Evolutionary conservation across 768 basidiomycete species (phyloP).

Genomic region (Mycena chlorophos): DNA sequence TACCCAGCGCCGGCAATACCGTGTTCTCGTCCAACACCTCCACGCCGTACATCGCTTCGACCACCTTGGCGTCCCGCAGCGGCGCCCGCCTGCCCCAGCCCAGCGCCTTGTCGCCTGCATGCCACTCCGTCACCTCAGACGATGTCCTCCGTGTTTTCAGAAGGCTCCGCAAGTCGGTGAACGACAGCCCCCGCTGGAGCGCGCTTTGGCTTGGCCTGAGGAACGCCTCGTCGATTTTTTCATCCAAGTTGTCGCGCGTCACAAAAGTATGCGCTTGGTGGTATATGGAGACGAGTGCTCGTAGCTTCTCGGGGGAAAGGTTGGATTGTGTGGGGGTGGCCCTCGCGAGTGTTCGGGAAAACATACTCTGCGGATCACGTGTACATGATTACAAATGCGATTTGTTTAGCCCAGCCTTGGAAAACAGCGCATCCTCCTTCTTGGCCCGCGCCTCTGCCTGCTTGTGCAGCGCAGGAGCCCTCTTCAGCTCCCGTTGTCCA

Average conservation of each 20-base stretch:
- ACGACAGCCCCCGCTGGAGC: constrained; percentile 2
- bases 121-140: constrained; percentile 43
- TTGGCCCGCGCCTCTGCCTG: constrained; percentile 54
- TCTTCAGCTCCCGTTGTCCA: constrained; percentile 83
- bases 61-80: constrained; percentile 44
- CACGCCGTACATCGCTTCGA: constrained; percentile 56
- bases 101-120: constrained; percentile 13
- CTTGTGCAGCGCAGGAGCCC: constrained; percentile 61
- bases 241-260: constrained; percentile 65
- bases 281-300: constrained; percentile 75
- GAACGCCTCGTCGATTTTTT: constrained; percentile 68
- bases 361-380: neutral
- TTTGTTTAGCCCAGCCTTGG: constrained; percentile 57
- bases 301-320: constrained; percentile 62
- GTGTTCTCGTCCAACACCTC: constrained; percentile 27
- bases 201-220: constrained; percentile 20
- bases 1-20: constrained; percentile 47
- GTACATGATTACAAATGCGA: constrained; percentile 45
- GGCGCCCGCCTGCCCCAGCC: constrained; percentile 28
- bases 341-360: neutral
- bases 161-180: constrained; percentile 20
- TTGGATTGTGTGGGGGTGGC: constrained; percentile 27
- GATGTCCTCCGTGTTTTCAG: constrained; percentile 29
- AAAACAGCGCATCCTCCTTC: constrained; percentile 62
- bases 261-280: constrained; percentile 74